These are phyloP conservation scores for Venturiaceae sp. DNA, from an alignment of 2,329 filamentous ascomycete genomes.

Conservation along the genomic window DNA sequence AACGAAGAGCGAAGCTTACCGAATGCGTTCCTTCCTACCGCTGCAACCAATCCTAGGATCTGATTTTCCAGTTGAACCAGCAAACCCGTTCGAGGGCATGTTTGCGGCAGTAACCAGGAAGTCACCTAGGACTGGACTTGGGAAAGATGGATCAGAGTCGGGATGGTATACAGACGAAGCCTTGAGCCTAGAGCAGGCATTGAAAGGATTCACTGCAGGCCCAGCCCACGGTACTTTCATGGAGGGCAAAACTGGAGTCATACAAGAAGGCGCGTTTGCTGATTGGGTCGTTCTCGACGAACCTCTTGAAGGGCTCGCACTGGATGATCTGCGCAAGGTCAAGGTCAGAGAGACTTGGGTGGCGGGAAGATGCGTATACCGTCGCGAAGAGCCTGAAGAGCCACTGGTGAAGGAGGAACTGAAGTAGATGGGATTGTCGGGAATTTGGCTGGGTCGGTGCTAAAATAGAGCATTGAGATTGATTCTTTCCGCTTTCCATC, in stretches of 20 bases:
- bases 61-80: constrained; percentile 63
- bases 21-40: constrained; percentile 53
- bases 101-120: constrained; percentile 57
- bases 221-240: constrained; percentile 51
- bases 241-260: constrained; percentile 49
- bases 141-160: constrained; percentile 32
- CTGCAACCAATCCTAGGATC: constrained; percentile 51
- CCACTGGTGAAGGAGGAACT: not conserved
- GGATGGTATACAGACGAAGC: constrained; percentile 54
- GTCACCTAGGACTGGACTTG: constrained; percentile 39
- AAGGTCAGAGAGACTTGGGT: constrained; percentile 61
- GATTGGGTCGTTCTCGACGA: constrained; percentile 63
- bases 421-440: not conserved
- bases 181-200: constrained; percentile 47
- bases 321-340: constrained; percentile 44
- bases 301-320: constrained; percentile 39
- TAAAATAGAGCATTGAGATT: not conserved
- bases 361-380: constrained; percentile 38
- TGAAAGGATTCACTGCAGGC: constrained; percentile 52
- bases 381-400: not conserved
- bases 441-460: not conserved
- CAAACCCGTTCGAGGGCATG: constrained; percentile 57
- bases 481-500: no score
- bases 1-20: constrained; percentile 49
- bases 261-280: constrained; percentile 51